Evolutionary conservation across 2,329 filamentous ascomycete species (phyloP).

Genomic region (Xylariaceae sp.): DNA sequence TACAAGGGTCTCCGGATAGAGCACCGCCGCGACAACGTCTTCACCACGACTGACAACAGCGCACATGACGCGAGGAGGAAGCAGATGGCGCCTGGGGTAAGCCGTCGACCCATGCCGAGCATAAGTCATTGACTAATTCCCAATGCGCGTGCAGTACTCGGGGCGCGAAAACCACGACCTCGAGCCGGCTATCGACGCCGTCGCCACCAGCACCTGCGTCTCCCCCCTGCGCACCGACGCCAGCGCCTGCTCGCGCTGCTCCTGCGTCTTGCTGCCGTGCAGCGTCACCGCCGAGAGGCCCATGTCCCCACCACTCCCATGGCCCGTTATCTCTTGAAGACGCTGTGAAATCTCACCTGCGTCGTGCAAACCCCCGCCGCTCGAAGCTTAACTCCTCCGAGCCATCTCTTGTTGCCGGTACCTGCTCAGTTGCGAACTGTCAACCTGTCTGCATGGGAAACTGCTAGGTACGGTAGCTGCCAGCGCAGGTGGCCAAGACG

Average conservation of each 20-base stretch:
- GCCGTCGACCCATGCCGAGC: constrained; percentile 3
- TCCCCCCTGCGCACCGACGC: constrained; percentile 72
- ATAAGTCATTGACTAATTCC: neutral
- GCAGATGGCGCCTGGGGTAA: constrained; percentile 44
- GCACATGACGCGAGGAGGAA: constrained; percentile 37
- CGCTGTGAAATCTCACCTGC: too few relatives aligned
- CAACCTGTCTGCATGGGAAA: too few relatives aligned
- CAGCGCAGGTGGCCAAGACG: too few relatives aligned
- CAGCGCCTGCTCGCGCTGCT: constrained; percentile 91
- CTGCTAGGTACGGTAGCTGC: too few relatives aligned
- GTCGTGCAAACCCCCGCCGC: too few relatives aligned
- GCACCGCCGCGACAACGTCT: constrained; percentile 43
- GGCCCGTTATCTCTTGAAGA: too few relatives aligned
- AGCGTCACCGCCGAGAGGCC: constrained; percentile 85
- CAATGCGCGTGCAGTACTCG: constrained; percentile 40
- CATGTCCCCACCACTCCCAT: too few relatives aligned
- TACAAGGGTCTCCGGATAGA: constrained; percentile 40
- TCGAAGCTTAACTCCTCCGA: too few relatives aligned
- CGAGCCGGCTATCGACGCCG: constrained; percentile 80
- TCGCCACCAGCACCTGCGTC: constrained; percentile 87
- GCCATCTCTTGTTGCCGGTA: too few relatives aligned
- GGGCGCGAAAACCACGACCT: constrained; percentile 96
- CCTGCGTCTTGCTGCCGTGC: constrained; percentile 94
- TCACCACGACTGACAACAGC: constrained; percentile 40
- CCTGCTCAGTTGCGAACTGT: too few relatives aligned